phyloP scores from a whole-genome alignment of 192 early-diverging fungal species.

The Linderina pennispora region DNA sequence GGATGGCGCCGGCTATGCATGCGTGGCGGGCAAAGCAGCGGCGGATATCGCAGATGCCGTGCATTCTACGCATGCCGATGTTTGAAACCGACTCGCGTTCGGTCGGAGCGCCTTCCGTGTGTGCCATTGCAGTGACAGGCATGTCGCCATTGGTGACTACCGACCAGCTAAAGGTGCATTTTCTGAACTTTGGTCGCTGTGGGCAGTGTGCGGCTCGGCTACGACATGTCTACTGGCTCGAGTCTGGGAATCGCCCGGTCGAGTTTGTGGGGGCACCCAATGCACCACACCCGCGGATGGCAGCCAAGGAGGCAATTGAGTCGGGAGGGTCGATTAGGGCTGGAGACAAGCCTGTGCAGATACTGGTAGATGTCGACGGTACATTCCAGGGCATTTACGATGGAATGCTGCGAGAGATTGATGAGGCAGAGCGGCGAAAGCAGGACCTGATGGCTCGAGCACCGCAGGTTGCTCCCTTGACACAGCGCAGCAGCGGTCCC shows the following conservation, averaged over 20 bases:
- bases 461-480: no score
- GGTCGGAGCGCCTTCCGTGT: constrained; percentile 6
- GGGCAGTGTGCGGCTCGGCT: constrained; percentile 25
- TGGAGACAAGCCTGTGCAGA: constrained; percentile 19
- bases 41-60: not conserved
- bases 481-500: no score
- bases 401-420: not conserved
- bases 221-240: constrained; percentile 42
- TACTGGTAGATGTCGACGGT: constrained; percentile 18
- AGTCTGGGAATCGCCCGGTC: constrained; percentile 42
- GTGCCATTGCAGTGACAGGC: constrained; percentile 23
- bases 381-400: constrained; percentile 16
- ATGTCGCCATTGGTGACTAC: constrained; percentile 41
- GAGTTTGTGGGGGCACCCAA: constrained; percentile 19
- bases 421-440: constrained; percentile 1
- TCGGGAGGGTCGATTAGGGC: constrained; percentile 13
- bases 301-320: constrained; percentile 28
- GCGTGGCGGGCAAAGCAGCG: constrained; percentile 21
- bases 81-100: constrained; percentile 28
- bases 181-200: constrained; percentile 37
- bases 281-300: constrained; percentile 32
- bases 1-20: constrained; percentile 8
- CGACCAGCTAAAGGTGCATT: constrained; percentile 33
- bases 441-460: no score
- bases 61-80: constrained; percentile 27